phyloP scores from a whole-genome alignment of 192 early-diverging fungal genomes.

The Dissophora globulifera region DNA sequence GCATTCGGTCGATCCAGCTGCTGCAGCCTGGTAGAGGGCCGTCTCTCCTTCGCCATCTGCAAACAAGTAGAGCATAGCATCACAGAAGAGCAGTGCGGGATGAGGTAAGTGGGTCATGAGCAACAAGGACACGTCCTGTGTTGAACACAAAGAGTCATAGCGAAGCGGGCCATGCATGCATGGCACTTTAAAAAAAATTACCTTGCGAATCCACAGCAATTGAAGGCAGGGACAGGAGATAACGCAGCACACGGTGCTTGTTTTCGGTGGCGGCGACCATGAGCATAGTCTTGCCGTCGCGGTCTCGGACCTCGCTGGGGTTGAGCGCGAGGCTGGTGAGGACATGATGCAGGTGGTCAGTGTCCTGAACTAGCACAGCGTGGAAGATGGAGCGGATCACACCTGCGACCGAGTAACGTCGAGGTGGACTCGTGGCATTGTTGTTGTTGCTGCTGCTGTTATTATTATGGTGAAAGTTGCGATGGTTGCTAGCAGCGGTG shows the following conservation, averaged over 20 bases:
- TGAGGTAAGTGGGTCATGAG: not conserved
- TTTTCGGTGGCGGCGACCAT: conserved; percentile 57
- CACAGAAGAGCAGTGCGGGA: conserved; percentile 3
- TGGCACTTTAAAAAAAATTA: too few species aligned
- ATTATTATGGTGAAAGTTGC: too few species aligned
- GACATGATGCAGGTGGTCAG: conserved; percentile 49
- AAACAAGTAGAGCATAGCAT: conserved; percentile 3
- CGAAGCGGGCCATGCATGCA: too few species aligned
- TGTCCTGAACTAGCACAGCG: conserved; percentile 52
- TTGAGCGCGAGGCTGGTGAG: conserved; percentile 40
- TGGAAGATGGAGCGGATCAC: conserved; percentile 54
- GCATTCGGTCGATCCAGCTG: conserved; percentile 44
- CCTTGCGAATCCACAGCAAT: conserved; percentile 49
- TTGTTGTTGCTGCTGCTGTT: too few species aligned
- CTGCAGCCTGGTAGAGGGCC: conserved; percentile 55
- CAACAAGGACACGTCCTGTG: too few species aligned
- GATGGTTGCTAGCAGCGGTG: conserved; percentile 22
- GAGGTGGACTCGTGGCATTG: conserved; percentile 17
- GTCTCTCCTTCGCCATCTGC: conserved; percentile 58
- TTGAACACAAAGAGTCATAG: too few species aligned
- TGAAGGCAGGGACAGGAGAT: conserved; percentile 24
- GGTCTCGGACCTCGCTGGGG: conserved; percentile 45
- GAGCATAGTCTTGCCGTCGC: conserved; percentile 54
- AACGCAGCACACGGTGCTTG: conserved; percentile 42
- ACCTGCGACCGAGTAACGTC: conserved; percentile 31